Conservation (phyloP, 2,329 filamentous ascomycete species). For the Biscogniauxia mediterranea region DNA sequence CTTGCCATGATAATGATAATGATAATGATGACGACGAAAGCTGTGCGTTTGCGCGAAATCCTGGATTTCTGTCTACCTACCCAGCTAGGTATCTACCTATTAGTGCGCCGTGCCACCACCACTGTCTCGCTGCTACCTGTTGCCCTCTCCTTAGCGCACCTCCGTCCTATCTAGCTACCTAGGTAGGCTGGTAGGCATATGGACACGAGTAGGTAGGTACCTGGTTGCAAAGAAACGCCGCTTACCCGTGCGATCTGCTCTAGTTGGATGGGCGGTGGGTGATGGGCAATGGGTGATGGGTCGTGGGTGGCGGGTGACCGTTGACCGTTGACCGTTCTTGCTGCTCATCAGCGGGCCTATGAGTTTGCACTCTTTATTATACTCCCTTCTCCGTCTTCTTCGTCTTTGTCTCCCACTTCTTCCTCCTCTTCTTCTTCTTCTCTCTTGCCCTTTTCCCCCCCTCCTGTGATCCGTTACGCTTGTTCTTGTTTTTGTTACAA, state of each 20-base stretch:
- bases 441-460: background rate
- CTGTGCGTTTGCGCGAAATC: background rate
- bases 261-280: background rate
- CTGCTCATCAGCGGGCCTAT: background rate
- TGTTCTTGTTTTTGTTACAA: too few relatives aligned
- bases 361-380: background rate
- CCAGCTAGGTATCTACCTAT: background rate
- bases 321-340: background rate
- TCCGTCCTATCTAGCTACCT: background rate
- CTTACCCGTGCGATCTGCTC: background rate
- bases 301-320: too few relatives aligned
- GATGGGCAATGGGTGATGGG: too few relatives aligned
- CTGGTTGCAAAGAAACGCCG: background rate
- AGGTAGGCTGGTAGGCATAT: background rate
- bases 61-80: background rate
- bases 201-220: background rate
- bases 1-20: too few relatives aligned
- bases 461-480: background rate
- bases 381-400: constrained; percentile 1
- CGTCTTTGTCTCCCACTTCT: background rate
- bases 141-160: background rate
- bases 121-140: background rate
- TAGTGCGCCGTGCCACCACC: background rate
- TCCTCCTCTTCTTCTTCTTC: background rate
- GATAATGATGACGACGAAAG: background rate